These are phyloP conservation scores for Babjeviella inositovora DNA, from an alignment of 805 yeast species.

Conservation along the genomic window DNA sequence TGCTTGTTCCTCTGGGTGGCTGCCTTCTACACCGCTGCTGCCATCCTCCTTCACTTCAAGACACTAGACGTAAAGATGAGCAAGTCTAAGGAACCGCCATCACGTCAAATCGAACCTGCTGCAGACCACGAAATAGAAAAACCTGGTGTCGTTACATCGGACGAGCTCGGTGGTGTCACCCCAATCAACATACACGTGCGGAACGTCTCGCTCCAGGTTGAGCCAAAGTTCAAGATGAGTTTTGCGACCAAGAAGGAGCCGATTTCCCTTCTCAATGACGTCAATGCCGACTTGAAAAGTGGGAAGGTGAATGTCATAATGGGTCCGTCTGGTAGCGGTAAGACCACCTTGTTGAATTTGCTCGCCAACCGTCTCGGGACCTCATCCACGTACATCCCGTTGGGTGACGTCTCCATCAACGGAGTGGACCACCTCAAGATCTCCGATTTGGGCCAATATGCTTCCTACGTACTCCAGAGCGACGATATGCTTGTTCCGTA, in stretches of 20 bases:
- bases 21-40: slow-evolving; percentile 33
- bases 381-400: slow-evolving; percentile 9
- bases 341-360: slow-evolving; percentile 48
- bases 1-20: slow-evolving; percentile 41
- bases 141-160: not conserved
- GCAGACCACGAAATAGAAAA: slow-evolving; percentile 1
- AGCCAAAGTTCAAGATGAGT: slow-evolving; percentile 3
- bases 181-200: slow-evolving; percentile 2
- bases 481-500: slow-evolving; percentile 58
- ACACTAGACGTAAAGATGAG: slow-evolving; percentile 32
- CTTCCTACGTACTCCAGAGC: slow-evolving; percentile 74
- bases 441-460: slow-evolving; percentile 19
- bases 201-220: slow-evolving; percentile 2
- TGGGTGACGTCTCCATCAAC: slow-evolving; percentile 29
- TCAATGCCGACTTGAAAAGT: slow-evolving; percentile 34
- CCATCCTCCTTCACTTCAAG: slow-evolving; percentile 25
- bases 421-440: slow-evolving; percentile 11
- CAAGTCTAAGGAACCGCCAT: slow-evolving; percentile 1
- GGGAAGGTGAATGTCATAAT: slow-evolving; percentile 53
- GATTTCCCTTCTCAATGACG: slow-evolving; percentile 23
- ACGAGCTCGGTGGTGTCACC: slow-evolving; percentile 3
- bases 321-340: slow-evolving; percentile 78
- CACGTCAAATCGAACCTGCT: slow-evolving; percentile 6
- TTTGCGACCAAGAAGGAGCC: too few species aligned
- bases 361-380: slow-evolving; percentile 39